Evolutionary conservation across 306 rosid genomes (phyloP).

Genomic region (Arachis stenosperma): DNA sequence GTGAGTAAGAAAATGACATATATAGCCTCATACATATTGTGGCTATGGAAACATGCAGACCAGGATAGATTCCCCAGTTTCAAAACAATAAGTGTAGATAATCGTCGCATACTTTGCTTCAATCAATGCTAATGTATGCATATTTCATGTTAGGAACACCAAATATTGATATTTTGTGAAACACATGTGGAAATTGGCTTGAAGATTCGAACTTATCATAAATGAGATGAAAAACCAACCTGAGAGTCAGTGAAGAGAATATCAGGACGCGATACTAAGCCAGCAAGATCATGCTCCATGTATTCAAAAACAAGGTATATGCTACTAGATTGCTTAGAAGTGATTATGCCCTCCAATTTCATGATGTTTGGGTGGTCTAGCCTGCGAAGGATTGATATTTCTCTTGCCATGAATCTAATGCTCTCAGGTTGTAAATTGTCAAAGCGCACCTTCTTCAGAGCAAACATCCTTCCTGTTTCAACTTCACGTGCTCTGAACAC

Average conservation of each 20-base stretch:
- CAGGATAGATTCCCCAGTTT: background rate
- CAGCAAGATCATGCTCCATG: constrained; percentile 99
- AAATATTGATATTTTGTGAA: background rate
- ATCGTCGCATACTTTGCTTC: background rate
- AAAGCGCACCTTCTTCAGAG: constrained; percentile 91
- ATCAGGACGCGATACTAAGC: constrained; percentile 76
- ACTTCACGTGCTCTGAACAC: constrained; percentile 91
- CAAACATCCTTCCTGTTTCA: constrained; percentile 79
- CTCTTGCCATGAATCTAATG: constrained; percentile 95
- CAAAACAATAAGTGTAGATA: background rate
- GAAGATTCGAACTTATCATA: background rate
- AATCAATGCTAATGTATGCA: background rate
- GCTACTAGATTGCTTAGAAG: constrained; percentile 76
- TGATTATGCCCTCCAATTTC: constrained; percentile 87
- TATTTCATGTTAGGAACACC: too few species aligned
- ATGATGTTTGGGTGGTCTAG: constrained; percentile 97
- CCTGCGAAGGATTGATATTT: constrained; percentile 82
- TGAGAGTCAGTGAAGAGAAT: constrained; percentile 70
- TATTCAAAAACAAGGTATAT: constrained; percentile 95
- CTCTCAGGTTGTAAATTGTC: constrained; percentile 93
- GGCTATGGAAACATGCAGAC: background rate
- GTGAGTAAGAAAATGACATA: background rate
- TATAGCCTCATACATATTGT: background rate
- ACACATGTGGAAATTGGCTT: background rate
- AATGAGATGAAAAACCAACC: constrained; percentile 54